These are phyloP conservation scores for Mucor plumbeus DNA, from an alignment of 371 early-diverging fungal genomes.

Conservation along the genomic window DNA sequence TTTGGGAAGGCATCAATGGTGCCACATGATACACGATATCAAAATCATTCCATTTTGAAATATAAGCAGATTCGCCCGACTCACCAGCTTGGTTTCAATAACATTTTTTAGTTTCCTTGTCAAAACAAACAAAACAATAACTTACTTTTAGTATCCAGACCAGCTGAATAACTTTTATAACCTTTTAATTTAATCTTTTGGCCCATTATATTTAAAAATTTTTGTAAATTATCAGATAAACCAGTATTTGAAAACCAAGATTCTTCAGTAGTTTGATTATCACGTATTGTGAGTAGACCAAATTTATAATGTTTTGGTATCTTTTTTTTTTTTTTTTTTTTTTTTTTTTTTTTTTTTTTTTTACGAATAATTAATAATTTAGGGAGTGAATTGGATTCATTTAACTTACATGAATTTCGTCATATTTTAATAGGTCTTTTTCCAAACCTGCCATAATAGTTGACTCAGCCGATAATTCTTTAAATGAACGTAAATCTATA, in stretches of 20 bases:
- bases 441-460: constrained; percentile 59
- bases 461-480: constrained; percentile 48
- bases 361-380: neutral
- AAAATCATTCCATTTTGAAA: constrained; percentile 77
- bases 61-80: constrained; percentile 74
- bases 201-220: constrained; percentile 75
- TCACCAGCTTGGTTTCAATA: constrained; percentile 50
- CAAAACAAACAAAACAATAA: neutral
- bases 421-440: constrained; percentile 59
- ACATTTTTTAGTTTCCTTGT: neutral
- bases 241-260: constrained; percentile 76
- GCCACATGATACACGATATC: constrained; percentile 89
- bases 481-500: constrained; percentile 40
- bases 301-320: constrained; percentile 82
- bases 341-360: too few species aligned
- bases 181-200: constrained; percentile 74
- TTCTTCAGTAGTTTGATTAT: constrained; percentile 76
- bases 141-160: constrained; percentile 82
- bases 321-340: constrained; percentile 23
- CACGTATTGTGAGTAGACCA: constrained; percentile 70
- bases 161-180: constrained; percentile 83
- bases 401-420: constrained; percentile 54
- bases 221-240: constrained; percentile 61
- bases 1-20: constrained; percentile 73
- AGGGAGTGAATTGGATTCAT: neutral